Evolutionary conservation across 2,329 filamentous ascomycete species (phyloP), one percentile per base, ranked within the genome.

Genomic region (Neonectria sp.): DNA sequence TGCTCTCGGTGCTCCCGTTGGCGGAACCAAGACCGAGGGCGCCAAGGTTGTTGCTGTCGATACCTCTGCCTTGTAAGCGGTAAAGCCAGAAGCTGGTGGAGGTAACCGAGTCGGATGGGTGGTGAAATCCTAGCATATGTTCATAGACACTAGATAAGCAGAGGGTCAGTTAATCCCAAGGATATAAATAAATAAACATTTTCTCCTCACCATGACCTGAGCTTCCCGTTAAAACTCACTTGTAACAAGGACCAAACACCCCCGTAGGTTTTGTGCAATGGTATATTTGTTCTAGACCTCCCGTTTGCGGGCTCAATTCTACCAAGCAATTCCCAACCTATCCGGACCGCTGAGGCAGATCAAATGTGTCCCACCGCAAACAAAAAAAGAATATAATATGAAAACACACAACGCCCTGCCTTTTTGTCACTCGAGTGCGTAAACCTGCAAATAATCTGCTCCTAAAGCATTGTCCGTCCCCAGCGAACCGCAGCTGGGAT

Each of bases 31-130:
- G 31, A 71, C 67, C 0, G 72, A 74, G 40, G 72, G 72, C 3
- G 62, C 68, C 4, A 74, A 74, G 27, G 69, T 74, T 17, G 72
- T 74, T 15, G 68, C 67, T n/a, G 52, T 68, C 0, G 57, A 71
- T 12, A 63, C 60, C 40, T 17, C 31, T 21, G 27, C 27, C 53
- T 51, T 25, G 17, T 49, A 25, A 27, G 21, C 29, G n/a, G 3
- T 9, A 29, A n/a, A 21, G 21, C 21, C 6, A 7, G 15, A 4
- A 40, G 37, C 5, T 35, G 33, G 13, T 35, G 8, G 11, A 35
- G 33, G 13, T 35, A 11, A 13, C 13, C 3, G 2, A 6, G 7
- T 12, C 12, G 12, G 9, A 35, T 15, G 13, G 15, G 3, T n/a
- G 15, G 35, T 17, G 15, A 40, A 40, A 17, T 40, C 15, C n/a